A percentile compares a stretch with the other conserved stretches of the same genome.
These are phyloP conservation scores for Sisymbrium altissimum DNA, from an alignment of 345 rosid genomes.

Conservation along the genomic window DNA sequence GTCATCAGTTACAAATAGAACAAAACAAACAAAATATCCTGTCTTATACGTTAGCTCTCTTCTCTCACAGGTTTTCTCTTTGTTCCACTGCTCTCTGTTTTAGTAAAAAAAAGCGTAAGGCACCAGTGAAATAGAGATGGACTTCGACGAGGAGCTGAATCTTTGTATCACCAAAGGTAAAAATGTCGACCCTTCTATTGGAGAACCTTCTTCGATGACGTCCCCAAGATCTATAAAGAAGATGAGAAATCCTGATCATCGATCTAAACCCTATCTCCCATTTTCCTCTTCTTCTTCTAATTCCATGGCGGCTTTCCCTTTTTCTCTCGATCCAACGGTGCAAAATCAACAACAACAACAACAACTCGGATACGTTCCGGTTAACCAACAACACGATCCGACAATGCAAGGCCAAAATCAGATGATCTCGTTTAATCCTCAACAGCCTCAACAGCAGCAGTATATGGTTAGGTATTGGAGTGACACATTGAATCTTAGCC, in stretches of 20 bases:
- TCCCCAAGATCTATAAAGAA: conserved; percentile 69
- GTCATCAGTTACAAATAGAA: not conserved
- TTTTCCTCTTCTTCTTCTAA: conserved; percentile 26
- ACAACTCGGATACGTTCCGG: conserved; percentile 21
- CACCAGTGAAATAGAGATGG: conserved; percentile 12
- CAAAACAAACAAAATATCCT: not conserved
- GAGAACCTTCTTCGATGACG: conserved; percentile 58
- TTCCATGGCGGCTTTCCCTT: conserved; percentile 43
- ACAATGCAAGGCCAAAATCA: conserved; percentile 36
- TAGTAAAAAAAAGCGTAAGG: not conserved
- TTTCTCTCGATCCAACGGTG: conserved; percentile 39
- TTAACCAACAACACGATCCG: not conserved
- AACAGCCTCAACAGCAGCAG: conserved; percentile 59
- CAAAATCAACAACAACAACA: conserved; percentile 47
- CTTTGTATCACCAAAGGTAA: conserved; percentile 40
- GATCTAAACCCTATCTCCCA: conserved; percentile 28
- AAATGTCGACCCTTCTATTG: conserved; percentile 24
- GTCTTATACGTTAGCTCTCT: not conserved
- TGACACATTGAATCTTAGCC: conserved; percentile 68
- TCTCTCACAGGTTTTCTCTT: not conserved
- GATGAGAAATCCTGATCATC: conserved; percentile 53
- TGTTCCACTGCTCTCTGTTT: not conserved
- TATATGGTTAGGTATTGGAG: conserved; percentile 61
- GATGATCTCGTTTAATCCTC: conserved; percentile 74
- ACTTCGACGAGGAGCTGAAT: conserved; percentile 36